phyloP scores from a whole-genome alignment of 495 filamentous ascomycete species.

The Delitschia confertaspora region DNA sequence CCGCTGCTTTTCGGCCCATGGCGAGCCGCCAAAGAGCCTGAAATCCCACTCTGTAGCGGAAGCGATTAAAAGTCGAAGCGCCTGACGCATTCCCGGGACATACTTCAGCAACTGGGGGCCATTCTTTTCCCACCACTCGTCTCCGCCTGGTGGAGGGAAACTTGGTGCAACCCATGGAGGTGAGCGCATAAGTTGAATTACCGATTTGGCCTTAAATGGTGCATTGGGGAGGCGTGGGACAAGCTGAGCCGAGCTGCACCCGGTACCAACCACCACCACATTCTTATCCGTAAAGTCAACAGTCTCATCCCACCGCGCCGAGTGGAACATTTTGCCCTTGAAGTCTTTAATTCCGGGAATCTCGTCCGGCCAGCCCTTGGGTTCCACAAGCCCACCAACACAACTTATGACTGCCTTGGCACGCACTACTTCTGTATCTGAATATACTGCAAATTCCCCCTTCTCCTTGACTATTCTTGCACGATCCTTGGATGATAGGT shows the following conservation, averaged over 20 bases:
- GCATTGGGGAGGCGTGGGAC: slow-evolving; percentile 28
- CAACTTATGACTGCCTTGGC: slow-evolving; percentile 41
- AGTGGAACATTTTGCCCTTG: slow-evolving; percentile 31
- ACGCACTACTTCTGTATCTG: slow-evolving; percentile 27
- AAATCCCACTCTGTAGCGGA: slow-evolving; percentile 33
- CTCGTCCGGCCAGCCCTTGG: slow-evolving; percentile 41
- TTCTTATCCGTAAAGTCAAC: slow-evolving; percentile 31
- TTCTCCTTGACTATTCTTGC: slow-evolving; percentile 22
- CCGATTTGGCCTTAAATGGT: slow-evolving; percentile 42
- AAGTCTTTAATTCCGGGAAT: slow-evolving; percentile 29
- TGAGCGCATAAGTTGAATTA: slow-evolving; percentile 54
- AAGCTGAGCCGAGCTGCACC: slow-evolving; percentile 31
- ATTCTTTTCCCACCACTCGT: slow-evolving; percentile 39
- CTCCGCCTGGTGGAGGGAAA: slow-evolving; percentile 31
- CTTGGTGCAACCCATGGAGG: slow-evolving; percentile 52
- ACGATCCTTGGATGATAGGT: slow-evolving; percentile 27
- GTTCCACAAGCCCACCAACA: slow-evolving; percentile 47
- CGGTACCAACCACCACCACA: slow-evolving; percentile 32
- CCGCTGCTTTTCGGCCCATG: slow-evolving; percentile 25
- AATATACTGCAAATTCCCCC: slow-evolving; percentile 25
- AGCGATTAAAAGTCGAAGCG: slow-evolving; percentile 36
- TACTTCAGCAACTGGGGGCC: slow-evolving; percentile 35
- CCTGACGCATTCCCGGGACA: slow-evolving; percentile 39
- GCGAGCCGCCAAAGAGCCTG: slow-evolving; percentile 20
- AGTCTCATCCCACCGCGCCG: slow-evolving; percentile 28